Base-by-base conservation (phyloP, 202 grass and related monocot species). In the Eragrostis tef region DNA sequence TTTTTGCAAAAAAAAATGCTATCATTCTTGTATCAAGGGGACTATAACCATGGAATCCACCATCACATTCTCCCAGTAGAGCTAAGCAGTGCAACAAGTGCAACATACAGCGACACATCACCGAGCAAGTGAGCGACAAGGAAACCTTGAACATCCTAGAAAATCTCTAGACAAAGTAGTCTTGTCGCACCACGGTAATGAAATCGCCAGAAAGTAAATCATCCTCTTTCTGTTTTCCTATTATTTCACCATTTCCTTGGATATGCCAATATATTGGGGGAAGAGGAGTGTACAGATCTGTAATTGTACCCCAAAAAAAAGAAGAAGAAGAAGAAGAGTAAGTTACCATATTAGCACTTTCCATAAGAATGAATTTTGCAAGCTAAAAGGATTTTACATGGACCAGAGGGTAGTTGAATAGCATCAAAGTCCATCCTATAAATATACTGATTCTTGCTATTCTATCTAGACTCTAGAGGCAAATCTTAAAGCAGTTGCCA, bases 221-320 rank as follows among this genome's bases (percentile, higher is more conserved):
- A 3, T 88, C 96, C 43, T 93, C 89, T 62, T 93, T 93, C 46
- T 88, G 87, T 74, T 85, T 91, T 50, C 73, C 88, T 41, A 29
- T 27, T n/a, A 68, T 17, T 60, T 95, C 92, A 43, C 85, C 80
- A 70, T 88, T 99, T 48, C 85, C 96, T 95, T 99, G 96, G 61
- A 99, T 90, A 72, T 93, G 96, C 92, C 92, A 99, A 60, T 86
- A 99, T 95, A 99, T 93, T 21, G 96, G 90, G 34, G 96, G 88
- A 45, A 99, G 87, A 73, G 96, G 87, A 19, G 89, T 85, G 24
- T 95, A 93, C 75, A 99, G 84, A 74, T 99, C 92, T 97, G 88
- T 73, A 93, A 68, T 27, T 14, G 25, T 72, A 73, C 10, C 22
- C 20, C 70, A 27, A 82, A 60, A 79, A n/a, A 81, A 72, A 63